Evolutionary conservation across 108 stramenopile genomes (phyloP), one percentile per base, ranked within the genome.

Genomic region (Fistulifera pelliculosa): DNA sequence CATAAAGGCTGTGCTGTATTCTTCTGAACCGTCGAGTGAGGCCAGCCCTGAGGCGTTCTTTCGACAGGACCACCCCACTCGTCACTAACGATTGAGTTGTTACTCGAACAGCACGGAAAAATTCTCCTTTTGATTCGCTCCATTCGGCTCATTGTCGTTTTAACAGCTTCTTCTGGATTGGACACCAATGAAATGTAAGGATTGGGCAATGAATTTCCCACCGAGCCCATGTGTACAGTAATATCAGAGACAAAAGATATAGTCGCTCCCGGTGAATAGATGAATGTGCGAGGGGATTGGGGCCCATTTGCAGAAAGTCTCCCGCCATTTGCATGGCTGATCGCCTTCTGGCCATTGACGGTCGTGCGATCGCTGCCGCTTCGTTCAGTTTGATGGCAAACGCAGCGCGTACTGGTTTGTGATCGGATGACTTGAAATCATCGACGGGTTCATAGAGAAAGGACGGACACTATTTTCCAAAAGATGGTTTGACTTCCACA

Each of bases 381-480:
- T 40, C 38, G 19, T 76, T 76, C 10, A 70, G 49, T 27, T 63
- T 42, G 11, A 76, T 59, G 60, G 58, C 61, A 39, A 66, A 77
- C 22, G 71, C 71, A 4, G 76, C 89, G 38, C 82, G 71, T 14
- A 94, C 62, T 13, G 93, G 93, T 60, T 94, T 94, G 74, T 94
- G 93, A 50, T 90, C 85, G 17, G 69, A 71, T 23, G 79, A 64
- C 1, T 69, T 58, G 42, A 78, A 87, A 42, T 72, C 60, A 19
- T 71, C 67, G 42, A 80, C 68, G 7, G 85, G 77, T 28, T 71
- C 78, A 55, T 85, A 89, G 14, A 67, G 49, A 74, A 22, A 23
- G 74, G 70, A 17, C 43, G 59, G 8, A 90, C 22, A 13, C 57
- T 66, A 1, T 47, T 38, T 0, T 58, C 62, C 19, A 80, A 50